These are phyloP conservation scores for Clarkia xantiana DNA, from an alignment of 345 rosid genomes.

Conservation along the genomic window DNA sequence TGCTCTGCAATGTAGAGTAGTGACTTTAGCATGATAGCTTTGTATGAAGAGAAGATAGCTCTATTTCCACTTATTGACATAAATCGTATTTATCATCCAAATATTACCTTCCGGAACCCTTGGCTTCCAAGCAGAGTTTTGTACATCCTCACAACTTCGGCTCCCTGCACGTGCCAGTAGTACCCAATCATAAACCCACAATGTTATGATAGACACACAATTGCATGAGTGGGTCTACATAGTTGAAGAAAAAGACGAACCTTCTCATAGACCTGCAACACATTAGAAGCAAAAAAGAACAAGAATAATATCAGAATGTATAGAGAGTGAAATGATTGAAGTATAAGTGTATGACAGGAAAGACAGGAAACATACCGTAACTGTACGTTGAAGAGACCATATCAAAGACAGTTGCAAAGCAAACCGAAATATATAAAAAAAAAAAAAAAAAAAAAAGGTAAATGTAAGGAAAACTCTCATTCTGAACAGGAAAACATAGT, in stretches of 20 bases:
- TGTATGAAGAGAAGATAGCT: background rate
- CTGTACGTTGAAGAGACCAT: constrained; percentile 37
- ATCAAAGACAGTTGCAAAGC: constrained; percentile 14
- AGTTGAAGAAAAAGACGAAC: constrained; percentile 24
- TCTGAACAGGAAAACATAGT: background rate
- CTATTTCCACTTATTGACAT: background rate
- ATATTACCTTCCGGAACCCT: constrained; percentile 80
- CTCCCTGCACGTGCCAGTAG: constrained; percentile 48
- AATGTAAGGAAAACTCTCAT: constrained; percentile 5
- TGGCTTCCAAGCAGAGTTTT: constrained; percentile 80
- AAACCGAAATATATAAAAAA: too few relatives aligned
- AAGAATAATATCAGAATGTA: constrained; percentile 11
- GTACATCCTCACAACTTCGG: constrained; percentile 99
- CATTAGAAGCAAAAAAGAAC: constrained; percentile 12
- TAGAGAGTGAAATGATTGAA: constrained; percentile 7
- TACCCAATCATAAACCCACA: background rate
- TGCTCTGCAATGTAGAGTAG: constrained; percentile 47
- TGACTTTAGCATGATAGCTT: constrained; percentile 3
- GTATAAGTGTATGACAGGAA: background rate
- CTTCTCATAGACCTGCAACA: constrained; percentile 85
- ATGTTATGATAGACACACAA: too few relatives aligned
- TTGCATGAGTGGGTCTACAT: too few relatives aligned
- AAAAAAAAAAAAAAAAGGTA: constrained; percentile 11
- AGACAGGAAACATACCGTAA: constrained; percentile 44
- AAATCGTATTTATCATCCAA: background rate